phyloP scores from a whole-genome alignment of 345 rosid species.

The Nasturtium officinale region DNA sequence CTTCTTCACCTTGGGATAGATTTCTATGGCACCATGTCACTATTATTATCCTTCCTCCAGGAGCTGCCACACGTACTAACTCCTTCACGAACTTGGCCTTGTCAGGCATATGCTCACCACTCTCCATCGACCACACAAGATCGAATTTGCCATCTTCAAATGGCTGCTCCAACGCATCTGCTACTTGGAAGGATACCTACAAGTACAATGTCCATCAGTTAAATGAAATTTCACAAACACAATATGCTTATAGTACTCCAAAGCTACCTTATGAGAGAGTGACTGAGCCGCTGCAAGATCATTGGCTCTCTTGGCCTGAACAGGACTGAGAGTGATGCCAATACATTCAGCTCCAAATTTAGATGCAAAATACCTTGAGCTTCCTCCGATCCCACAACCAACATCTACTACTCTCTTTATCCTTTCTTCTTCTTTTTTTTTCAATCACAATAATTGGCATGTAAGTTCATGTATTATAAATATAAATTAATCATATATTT shows the following conservation, averaged over 20 bases:
- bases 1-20: constrained; percentile 61
- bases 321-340: constrained; percentile 85
- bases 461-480: neutral
- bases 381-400: constrained; percentile 96
- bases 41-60: constrained; percentile 74
- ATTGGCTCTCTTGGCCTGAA: constrained; percentile 81
- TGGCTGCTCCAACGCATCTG: constrained; percentile 88
- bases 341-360: constrained; percentile 68
- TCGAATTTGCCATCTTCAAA: constrained; percentile 80
- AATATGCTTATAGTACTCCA: neutral
- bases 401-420: constrained; percentile 84
- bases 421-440: constrained; percentile 36
- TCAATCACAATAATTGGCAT: neutral
- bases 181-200: constrained; percentile 81
- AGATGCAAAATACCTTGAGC: constrained; percentile 76
- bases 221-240: neutral
- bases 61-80: constrained; percentile 81
- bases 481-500: too few relatives aligned
- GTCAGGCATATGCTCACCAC: constrained; percentile 97
- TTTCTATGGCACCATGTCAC: constrained; percentile 97
- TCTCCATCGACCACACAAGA: constrained; percentile 97
- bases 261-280: constrained; percentile 54
- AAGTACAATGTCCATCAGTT: constrained; percentile 22
- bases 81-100: constrained; percentile 78
- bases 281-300: constrained; percentile 70